phyloP scores from a whole-genome alignment of 768 basidiomycete species.

The Agaricus subrufescens region DNA sequence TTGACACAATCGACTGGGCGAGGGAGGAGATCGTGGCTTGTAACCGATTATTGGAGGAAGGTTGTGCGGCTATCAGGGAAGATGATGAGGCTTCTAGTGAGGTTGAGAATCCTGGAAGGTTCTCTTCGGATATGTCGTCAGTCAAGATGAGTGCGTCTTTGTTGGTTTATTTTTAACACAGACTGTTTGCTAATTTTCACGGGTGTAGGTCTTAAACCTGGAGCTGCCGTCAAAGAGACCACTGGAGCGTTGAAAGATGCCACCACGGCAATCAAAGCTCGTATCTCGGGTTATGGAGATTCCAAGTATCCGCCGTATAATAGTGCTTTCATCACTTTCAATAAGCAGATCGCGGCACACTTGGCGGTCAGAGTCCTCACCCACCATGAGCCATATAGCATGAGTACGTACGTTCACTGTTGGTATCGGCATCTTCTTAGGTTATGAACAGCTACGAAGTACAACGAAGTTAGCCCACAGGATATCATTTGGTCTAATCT shows the following conservation, averaged over 20 bases:
- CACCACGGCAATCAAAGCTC: constrained; percentile 9
- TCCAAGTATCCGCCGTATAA: constrained; percentile 51
- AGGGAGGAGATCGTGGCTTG: constrained; percentile 64
- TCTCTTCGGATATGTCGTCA: not conserved
- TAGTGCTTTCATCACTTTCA: constrained; percentile 87
- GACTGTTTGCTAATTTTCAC: not conserved
- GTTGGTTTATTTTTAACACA: not conserved
- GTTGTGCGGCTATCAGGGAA: constrained; percentile 33
- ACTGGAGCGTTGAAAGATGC: constrained; percentile 17
- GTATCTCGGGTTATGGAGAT: constrained; percentile 13
- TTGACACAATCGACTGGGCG: constrained; percentile 92
- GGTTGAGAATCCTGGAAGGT: not conserved
- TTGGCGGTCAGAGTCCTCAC: constrained; percentile 70
- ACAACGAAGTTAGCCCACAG: constrained; percentile 77
- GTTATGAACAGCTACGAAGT: constrained; percentile 39
- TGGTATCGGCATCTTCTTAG: not conserved
- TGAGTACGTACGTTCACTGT: constrained; percentile 39
- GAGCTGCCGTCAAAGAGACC: constrained; percentile 8
- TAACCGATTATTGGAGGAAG: constrained; percentile 47
- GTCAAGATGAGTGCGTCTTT: not conserved
- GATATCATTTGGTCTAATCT: constrained; percentile 95
- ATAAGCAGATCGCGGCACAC: constrained; percentile 90
- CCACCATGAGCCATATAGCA: constrained; percentile 80
- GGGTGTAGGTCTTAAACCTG: constrained; percentile 14
- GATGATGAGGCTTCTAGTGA: constrained; percentile 14